These are phyloP conservation scores for Lactarius tabidus DNA, from an alignment of 768 basidiomycete genomes.

Conservation along the genomic window DNA sequence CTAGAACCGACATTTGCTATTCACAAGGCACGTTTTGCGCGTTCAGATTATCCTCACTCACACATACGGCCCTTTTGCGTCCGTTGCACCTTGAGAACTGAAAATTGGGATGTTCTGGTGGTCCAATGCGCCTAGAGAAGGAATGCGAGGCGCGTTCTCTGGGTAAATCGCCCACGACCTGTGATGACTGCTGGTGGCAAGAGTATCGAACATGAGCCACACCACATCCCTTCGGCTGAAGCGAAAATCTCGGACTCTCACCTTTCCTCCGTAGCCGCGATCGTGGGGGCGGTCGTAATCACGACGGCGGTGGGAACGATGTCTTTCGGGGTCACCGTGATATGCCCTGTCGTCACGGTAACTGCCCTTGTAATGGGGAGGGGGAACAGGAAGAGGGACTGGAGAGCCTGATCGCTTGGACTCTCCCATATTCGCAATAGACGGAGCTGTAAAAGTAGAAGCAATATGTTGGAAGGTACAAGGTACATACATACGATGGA, in stretches of 20 bases:
- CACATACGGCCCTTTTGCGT: slow-evolving; percentile 42
- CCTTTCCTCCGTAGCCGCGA: slow-evolving; percentile 9
- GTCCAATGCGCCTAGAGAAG: not conserved
- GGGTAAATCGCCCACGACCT: not conserved
- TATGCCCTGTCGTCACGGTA: slow-evolving; percentile 8
- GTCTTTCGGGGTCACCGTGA: slow-evolving; percentile 3
- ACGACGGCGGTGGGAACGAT: slow-evolving; percentile 16
- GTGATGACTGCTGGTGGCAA: not conserved
- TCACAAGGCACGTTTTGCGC: not conserved
- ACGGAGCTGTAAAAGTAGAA: slow-evolving; percentile 14
- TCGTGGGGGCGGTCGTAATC: slow-evolving; percentile 9
- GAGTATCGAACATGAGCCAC: not conserved
- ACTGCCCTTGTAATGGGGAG: slow-evolving; percentile 7
- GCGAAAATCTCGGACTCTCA: not conserved
- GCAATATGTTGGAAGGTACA: not conserved
- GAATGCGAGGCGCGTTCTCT: not conserved
- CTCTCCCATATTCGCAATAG: slow-evolving; percentile 7
- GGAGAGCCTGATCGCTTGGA: slow-evolving; percentile 14
- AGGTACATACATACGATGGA: slow-evolving; percentile 12
- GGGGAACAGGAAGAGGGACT: slow-evolving; percentile 20
- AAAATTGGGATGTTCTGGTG: slow-evolving; percentile 27
- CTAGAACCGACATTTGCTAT: slow-evolving; percentile 23
- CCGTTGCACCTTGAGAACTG: slow-evolving; percentile 45
- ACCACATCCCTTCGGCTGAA: not conserved
- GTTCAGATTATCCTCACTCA: slow-evolving; percentile 8